Evolutionary conservation across 2,329 filamentous ascomycete species (phyloP).

Genomic region (Exophiala viscosa): DNA sequence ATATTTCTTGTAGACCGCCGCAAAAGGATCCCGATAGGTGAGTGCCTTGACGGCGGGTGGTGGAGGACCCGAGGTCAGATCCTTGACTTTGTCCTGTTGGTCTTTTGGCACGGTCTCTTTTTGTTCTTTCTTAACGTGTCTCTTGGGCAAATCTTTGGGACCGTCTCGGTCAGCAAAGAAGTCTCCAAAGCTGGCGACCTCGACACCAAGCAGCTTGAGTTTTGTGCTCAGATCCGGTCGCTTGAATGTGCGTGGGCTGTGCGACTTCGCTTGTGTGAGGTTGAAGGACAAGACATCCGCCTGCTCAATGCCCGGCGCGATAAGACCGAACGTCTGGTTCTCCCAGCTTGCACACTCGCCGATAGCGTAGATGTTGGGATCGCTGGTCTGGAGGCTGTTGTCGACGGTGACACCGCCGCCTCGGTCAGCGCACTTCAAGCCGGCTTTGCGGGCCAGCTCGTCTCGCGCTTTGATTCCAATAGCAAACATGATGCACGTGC

Average conservation of each 20-base stretch:
- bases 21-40: slow-evolving; percentile 85
- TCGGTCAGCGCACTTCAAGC: slow-evolving; percentile 67
- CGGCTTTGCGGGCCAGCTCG: slow-evolving; percentile 66
- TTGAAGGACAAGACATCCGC: slow-evolving; percentile 89
- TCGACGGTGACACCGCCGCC: slow-evolving; percentile 74
- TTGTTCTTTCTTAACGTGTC: slow-evolving; percentile 42
- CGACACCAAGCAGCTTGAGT: slow-evolving; percentile 81
- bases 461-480: slow-evolving; percentile 81
- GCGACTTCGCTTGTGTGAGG: slow-evolving; percentile 74
- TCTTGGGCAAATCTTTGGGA: slow-evolving; percentile 67
- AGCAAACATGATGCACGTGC: slow-evolving; percentile 81
- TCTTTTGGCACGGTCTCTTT: slow-evolving; percentile 31
- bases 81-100: slow-evolving; percentile 45
- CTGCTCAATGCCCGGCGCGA: slow-evolving; percentile 88
- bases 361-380: slow-evolving; percentile 74
- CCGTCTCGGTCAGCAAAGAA: slow-evolving; percentile 89
- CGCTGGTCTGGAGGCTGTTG: slow-evolving; percentile 63
- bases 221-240: slow-evolving; percentile 86
- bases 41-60: slow-evolving; percentile 70
- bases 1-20: slow-evolving; percentile 89
- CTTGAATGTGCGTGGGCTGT: slow-evolving; percentile 68
- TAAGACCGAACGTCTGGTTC: slow-evolving; percentile 80
- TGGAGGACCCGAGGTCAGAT: slow-evolving; percentile 53
- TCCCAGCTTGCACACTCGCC: slow-evolving; percentile 91
- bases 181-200: slow-evolving; percentile 89